Percentiles rank a stretch among this genome's conserved stretches.
These are phyloP conservation scores for Candida morakotiae DNA, from an alignment of 805 yeast genomes.

Conservation along the genomic window DNA sequence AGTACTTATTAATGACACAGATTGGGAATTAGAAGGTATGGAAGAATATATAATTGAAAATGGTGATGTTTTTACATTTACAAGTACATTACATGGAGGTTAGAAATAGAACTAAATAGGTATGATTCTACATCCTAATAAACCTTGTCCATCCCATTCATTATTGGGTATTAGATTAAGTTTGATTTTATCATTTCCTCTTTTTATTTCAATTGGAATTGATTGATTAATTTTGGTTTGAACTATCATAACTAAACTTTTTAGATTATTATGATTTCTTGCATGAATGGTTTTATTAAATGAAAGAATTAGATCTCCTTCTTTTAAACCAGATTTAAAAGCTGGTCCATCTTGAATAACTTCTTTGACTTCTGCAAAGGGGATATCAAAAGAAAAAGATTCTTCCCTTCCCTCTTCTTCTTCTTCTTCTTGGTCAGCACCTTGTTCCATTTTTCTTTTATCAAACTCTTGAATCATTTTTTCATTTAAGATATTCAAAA, in stretches of 20 bases:
- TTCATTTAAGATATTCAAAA: constrained; percentile 44
- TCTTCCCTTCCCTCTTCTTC: background rate
- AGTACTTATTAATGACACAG: constrained; percentile 88
- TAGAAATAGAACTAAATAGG: constrained; percentile 45
- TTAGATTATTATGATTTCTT: constrained; percentile 50
- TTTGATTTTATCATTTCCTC: constrained; percentile 21
- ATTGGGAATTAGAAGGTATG: constrained; percentile 94
- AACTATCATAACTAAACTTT: constrained; percentile 42
- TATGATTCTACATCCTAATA: constrained; percentile 62
- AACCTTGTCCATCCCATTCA: constrained; percentile 63
- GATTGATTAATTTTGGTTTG: constrained; percentile 27
- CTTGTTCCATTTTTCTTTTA: background rate
- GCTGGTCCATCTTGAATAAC: constrained; percentile 60
- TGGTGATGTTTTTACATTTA: constrained; percentile 79
- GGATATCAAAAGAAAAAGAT: constrained; percentile 23
- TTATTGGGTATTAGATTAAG: constrained; percentile 40
- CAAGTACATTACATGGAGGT: constrained; percentile 95
- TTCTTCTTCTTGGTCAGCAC: background rate
- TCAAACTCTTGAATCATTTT: constrained; percentile 45
- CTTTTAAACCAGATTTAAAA: constrained; percentile 42
- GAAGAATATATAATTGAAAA: constrained; percentile 73
- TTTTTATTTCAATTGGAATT: constrained; percentile 23
- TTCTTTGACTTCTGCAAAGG: constrained; percentile 54
- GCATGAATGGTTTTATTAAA: constrained; percentile 52
- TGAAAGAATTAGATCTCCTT: constrained; percentile 50